Evolutionary conservation across 1,284 basidiomycete species (phyloP), one percentile per base, ranked within the genome.

Genomic region (Pseudozyma flocculosa): DNA sequence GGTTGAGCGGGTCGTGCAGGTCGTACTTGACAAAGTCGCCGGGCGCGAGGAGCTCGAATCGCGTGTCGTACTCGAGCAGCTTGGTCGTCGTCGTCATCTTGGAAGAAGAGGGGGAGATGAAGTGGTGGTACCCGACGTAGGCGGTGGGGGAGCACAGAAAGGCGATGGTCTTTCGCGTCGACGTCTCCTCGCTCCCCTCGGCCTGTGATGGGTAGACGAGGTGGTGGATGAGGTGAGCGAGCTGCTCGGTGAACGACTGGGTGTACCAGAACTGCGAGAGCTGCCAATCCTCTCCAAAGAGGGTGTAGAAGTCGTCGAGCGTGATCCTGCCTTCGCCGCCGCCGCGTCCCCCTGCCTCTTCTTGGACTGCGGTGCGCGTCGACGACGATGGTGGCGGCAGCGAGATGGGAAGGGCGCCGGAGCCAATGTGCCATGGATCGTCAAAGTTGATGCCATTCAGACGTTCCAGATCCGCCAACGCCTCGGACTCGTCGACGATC

Each of bases 81-180:
- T 51, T 70, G 0, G 71, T 63, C 30, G 58, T 48, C 1, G 43
- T 13, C n/a, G 48, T 36, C 26, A 11, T 29, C 7, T 5, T 11
- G 26, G 11, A 7, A 11, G 26, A 29, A 11, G 26, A 5, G 3
- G 67, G 54, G 0, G 70, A 48, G 30, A 66, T 61, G 29, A 56
- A 51, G 57, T 77, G 71, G 15, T 76, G 75, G 50, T 78, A 77
- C 3, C 66, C 75, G 30, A 78, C 73, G 69, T 70, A 78, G 9
- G 66, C 72, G 0, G 78, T 78, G 4, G 78, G 78, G 22, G 72
- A 78, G 50, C 68, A 77, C n/a, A 78, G 64, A 61, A 78, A 78
- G 7, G 66, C 76, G 39, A 78, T 58, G 7, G 26, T 29, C 26
- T 29, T 29, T 29, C 26, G n/a, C n/a, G n/a, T n/a, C n/a, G n/a